Evolutionary conservation across 1,284 basidiomycete species (phyloP).

Genomic region (Ceratobasidium sp.): DNA sequence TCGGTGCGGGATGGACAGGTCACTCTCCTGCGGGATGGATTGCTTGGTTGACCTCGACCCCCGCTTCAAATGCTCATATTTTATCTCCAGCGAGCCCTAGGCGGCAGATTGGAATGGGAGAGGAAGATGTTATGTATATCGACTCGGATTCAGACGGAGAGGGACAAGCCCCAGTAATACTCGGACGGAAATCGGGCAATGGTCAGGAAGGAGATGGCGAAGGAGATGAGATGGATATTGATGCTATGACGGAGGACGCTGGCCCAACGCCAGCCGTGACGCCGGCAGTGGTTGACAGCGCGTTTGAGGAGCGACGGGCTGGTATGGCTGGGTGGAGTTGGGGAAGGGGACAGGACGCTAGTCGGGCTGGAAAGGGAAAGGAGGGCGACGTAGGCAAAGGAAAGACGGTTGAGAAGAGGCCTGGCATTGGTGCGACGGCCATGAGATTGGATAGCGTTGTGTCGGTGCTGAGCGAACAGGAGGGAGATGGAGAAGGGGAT

Average conservation of each 20-base stretch:
- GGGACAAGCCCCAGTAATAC: too few relatives aligned
- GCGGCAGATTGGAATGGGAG: slow-evolving; percentile 2
- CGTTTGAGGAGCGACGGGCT: neutral
- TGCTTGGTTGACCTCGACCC: slow-evolving; percentile 17
- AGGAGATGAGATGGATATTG: neutral
- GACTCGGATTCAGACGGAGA: slow-evolving; percentile 12
- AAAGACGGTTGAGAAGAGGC: slow-evolving; percentile 8
- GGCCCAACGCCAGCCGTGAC: slow-evolving; percentile 1
- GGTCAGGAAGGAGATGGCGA: slow-evolving; percentile 1
- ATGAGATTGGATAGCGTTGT: slow-evolving; percentile 32
- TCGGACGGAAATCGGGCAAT: too few relatives aligned
- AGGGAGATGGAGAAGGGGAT: neutral
- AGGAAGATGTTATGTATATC: slow-evolving; percentile 27
- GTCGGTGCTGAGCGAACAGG: neutral
- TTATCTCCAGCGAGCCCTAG: neutral
- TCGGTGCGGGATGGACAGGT: slow-evolving; percentile 4
- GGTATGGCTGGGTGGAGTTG: neutral
- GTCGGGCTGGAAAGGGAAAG: slow-evolving; percentile 1
- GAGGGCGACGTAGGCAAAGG: neutral
- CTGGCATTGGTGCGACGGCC: neutral
- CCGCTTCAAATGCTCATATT: neutral
- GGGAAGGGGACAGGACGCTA: neutral
- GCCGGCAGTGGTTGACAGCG: neutral
- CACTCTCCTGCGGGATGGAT: slow-evolving; percentile 33
- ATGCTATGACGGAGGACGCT: neutral